Base-by-base conservation (phyloP, 306 rosid species). In the Vicia sativa region DNA sequence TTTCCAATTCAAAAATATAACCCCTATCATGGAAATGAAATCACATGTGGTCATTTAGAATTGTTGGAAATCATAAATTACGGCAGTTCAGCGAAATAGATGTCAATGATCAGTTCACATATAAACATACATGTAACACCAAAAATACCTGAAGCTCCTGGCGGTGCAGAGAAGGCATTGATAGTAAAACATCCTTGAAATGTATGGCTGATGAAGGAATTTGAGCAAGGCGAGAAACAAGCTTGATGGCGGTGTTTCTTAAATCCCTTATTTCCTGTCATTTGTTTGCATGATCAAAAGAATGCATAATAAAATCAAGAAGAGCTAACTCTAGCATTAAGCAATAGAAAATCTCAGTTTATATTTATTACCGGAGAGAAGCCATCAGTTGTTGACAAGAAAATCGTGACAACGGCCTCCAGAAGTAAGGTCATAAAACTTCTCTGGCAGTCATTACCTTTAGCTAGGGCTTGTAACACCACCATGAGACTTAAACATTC, bases 191-290 rank as follows among this genome's bases (percentile, higher is more conserved):
- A 62, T 93, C 91, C 89, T 80, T 93, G 87, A 93, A 93, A 83
- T 80, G 82, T 66, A 80, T 73, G 25, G 98, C 96, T 2, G 95
- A 88, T 23, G 96, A 82, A 81, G 95, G 97, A 74, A 93, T 72
- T 86, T 88, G 98, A 56, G 97, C 97, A 77, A 90, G 86, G 75
- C 82, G 96, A 76, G 98, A 90, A 72, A 93, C 98, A 71, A 93
- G 87, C 83, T 77, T 85, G 73, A 86, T 43, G 13, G 97, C 75
- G 14, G 85, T 83, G 78, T 80, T 86, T 81, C 84, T 90, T 73
- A 93, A 75, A 74, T 87, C 92, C 57, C 62, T 78, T 15, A 80
- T 81, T 73, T 86, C 97, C 98, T 93, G 91, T 65, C 75, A 71
- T 67, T 71, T 35, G 41, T 39, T 77, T 13, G 45, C 70, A 78